Evolutionary conservation across 805 yeast species (phyloP).

Genomic region (Teunomyces kruisii): DNA sequence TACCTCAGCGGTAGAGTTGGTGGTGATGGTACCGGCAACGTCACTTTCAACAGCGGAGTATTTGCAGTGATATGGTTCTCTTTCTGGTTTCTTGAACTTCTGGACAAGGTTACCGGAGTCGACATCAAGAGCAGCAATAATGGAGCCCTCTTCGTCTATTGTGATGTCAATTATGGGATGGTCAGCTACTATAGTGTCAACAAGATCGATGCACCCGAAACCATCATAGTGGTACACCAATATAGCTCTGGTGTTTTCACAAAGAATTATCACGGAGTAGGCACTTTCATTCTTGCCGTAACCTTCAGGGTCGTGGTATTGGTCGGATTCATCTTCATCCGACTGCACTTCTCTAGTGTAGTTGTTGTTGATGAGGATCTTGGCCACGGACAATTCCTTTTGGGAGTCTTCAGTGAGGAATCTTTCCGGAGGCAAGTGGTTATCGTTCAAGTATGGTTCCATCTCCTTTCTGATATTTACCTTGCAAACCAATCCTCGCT

Average conservation of each 20-base stretch:
- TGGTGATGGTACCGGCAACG: constrained; percentile 22
- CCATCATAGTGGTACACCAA: constrained; percentile 34
- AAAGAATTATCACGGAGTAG: constrained; percentile 42
- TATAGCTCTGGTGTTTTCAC: constrained; percentile 52
- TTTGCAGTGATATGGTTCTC: constrained; percentile 9
- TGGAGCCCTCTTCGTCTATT: constrained; percentile 13
- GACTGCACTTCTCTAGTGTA: background rate
- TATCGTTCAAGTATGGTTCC: constrained; percentile 46
- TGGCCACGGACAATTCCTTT: constrained; percentile 54
- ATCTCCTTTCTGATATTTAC: constrained; percentile 47
- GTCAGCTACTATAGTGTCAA: constrained; percentile 27
- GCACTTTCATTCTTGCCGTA: constrained; percentile 6
- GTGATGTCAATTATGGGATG: constrained; percentile 30
- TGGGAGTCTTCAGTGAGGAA: constrained; percentile 53
- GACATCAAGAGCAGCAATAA: constrained; percentile 33
- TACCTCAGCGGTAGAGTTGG: constrained; percentile 31
- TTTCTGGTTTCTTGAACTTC: constrained; percentile 11
- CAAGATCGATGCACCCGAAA: constrained; percentile 25
- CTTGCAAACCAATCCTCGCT: constrained; percentile 36
- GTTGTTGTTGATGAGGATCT: constrained; percentile 33
- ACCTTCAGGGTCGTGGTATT: too few relatives aligned
- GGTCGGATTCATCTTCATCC: too few relatives aligned
- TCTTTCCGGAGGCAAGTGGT: constrained; percentile 64
- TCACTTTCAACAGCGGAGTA: constrained; percentile 8
- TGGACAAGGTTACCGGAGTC: constrained; percentile 23